A percentile compares a stretch with the other conserved stretches of the same genome.
Evolutionary conservation across 2,329 filamentous ascomycete genomes (phyloP).

Genomic region (Epichloe aotearoae): DNA sequence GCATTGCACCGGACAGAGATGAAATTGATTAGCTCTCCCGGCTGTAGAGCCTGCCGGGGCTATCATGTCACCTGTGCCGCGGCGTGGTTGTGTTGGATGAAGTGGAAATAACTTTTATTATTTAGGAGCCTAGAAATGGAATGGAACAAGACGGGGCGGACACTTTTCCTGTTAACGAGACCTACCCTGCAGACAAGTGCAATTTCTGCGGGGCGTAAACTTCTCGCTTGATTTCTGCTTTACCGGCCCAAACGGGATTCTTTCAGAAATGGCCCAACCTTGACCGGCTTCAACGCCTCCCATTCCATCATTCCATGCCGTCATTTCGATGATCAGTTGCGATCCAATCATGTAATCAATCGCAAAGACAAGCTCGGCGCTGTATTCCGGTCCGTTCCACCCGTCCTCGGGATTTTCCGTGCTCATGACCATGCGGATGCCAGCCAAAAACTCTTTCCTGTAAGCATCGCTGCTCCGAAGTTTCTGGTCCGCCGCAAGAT

Average conservation of each 20-base stretch:
- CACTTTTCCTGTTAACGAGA: too few species aligned
- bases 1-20: constrained; percentile 11
- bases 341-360: constrained; percentile 36
- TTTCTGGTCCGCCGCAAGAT: too few species aligned
- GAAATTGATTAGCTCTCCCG: background rate
- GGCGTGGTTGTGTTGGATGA: background rate
- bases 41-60: background rate
- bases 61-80: background rate
- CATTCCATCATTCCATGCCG: constrained; percentile 30
- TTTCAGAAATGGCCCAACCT: too few species aligned
- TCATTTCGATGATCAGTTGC: constrained; percentile 39
- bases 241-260: too few species aligned
- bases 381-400: constrained; percentile 43
- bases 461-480: too few species aligned
- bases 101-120: background rate
- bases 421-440: constrained; percentile 36
- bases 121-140: background rate
- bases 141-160: too few species aligned
- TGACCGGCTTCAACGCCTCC: too few species aligned
- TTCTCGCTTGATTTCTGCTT: too few species aligned
- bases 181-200: too few species aligned
- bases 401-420: constrained; percentile 34
- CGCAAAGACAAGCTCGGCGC: constrained; percentile 32
- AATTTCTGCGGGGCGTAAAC: too few species aligned
- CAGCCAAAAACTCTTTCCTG: too few species aligned